Base-by-base conservation (phyloP, 169 alveolate genomes). In the Ichthyophthirius multifiliis region DNA sequence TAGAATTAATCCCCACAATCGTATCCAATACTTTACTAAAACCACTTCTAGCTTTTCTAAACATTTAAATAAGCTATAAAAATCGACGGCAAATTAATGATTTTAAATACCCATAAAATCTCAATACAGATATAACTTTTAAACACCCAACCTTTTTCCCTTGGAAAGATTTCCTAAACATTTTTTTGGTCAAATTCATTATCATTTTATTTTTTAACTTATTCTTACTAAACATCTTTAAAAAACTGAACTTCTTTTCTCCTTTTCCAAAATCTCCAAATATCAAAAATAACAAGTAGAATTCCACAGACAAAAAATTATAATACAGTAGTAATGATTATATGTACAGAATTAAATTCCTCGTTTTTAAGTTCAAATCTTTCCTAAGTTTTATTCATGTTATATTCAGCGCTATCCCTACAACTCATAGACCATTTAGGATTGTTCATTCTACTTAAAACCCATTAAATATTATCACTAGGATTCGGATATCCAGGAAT, bases 351-450 rank as follows among this genome's bases (percentile, higher is more conserved):
- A 27, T 55, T 55, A 27, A 27, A 55, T 27, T 55, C 71, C 31
- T 55, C 71, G 3, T 27, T 55, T 2, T 55, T 39, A 27, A 55
- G 12, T 13, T 55, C 71, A 23, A 55, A 55, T 7, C 31, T 55
- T 7, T 55, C 71, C 31, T 55, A 4, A 20, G 71, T 39, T 5
- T 10, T 27, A 18, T 34, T 13, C 31, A 55, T 13, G 0, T 34
- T 27, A 55, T 55, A 55, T 39, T 55, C 31, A 20, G 71, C 23
- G 43, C 71, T 55, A 6, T 55, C 71, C 23, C 71, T 34, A 27
- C 71, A 55, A 7, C 71, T 55, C 71, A 55, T 55, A 2, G 71
- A 20, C 71, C 71, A 55, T 5, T 34, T 55, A 10, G 71, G 71
- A 55, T 55, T 27, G 0, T 34, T 34, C 71, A 55, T 55, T 10